phyloP scores from a whole-genome alignment of 2,329 filamentous ascomycete species.

The Scolecobasidium constrictum region DNA sequence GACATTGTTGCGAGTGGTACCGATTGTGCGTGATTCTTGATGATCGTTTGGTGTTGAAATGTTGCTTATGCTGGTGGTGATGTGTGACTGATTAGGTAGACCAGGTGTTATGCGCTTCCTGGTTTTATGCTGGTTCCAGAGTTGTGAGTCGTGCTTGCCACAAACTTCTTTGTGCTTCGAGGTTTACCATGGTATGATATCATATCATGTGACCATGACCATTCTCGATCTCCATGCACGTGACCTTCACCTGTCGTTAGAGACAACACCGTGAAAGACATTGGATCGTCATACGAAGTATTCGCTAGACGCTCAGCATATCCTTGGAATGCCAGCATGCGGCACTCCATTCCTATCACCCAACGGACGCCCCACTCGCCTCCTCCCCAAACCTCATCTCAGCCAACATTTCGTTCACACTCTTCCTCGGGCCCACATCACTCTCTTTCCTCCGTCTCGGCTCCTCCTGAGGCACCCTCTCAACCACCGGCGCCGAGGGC shows the following conservation, averaged over 20 bases:
- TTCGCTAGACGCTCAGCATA: too few species aligned
- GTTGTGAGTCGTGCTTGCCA: not conserved
- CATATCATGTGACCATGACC: constrained; percentile 2
- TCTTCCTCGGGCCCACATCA: constrained; percentile 12
- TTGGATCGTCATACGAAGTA: too few species aligned
- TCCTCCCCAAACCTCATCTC: constrained; percentile 15
- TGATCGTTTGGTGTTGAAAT: too few species aligned
- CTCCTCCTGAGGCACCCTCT: constrained; percentile 11
- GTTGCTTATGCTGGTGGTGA: too few species aligned
- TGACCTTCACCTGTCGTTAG: constrained; percentile 21
- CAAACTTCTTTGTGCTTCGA: not conserved
- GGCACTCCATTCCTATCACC: too few species aligned
- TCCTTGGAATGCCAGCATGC: too few species aligned
- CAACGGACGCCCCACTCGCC: not conserved
- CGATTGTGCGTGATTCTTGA: too few species aligned
- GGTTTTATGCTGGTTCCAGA: too few species aligned
- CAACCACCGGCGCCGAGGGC: constrained; percentile 14
- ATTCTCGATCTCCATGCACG: constrained; percentile 17
- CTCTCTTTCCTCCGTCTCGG: not conserved
- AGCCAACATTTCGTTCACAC: constrained; percentile 18
- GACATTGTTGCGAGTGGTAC: too few species aligned
- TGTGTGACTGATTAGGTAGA: too few species aligned
- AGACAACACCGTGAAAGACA: too few species aligned
- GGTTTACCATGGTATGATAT: not conserved
- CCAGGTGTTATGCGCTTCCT: too few species aligned